A percentile compares a stretch with the other conserved stretches of the same genome.
Conservation (phyloP, 2,329 filamentous ascomycete genomes). For the Xylariaceae sp. region DNA sequence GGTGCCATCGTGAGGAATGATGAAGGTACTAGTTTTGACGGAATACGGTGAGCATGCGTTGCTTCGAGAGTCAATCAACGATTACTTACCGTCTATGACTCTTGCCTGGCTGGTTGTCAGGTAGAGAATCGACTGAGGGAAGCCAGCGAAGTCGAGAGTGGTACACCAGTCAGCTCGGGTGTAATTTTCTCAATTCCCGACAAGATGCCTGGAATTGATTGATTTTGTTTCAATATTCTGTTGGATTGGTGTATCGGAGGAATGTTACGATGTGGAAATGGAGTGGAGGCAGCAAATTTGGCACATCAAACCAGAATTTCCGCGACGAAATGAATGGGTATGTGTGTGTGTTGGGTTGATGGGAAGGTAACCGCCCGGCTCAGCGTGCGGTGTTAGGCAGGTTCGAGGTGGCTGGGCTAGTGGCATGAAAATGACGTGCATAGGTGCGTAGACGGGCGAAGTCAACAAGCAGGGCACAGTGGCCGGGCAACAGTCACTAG, state of each 20-base stretch:
- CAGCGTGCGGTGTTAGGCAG: conserved; percentile 8
- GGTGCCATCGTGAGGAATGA: conserved; percentile 28
- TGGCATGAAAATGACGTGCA: neutral
- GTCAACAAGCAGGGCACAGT: conserved; percentile 26
- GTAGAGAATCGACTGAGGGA: conserved; percentile 21
- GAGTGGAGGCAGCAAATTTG: neutral
- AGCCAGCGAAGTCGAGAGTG: conserved; percentile 24
- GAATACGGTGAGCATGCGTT: conserved; percentile 6
- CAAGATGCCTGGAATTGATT: neutral
- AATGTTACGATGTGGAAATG: neutral
- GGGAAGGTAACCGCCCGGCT: neutral
- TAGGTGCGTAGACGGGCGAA: conserved; percentile 5
- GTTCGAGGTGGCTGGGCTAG: conserved; percentile 22
- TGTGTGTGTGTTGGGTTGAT: neutral
- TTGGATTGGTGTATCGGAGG: neutral
- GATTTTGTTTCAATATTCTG: neutral
- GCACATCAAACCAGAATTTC: neutral
- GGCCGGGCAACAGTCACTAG: conserved; percentile 25
- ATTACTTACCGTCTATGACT: conserved; percentile 9
- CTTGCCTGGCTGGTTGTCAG: conserved; percentile 5
- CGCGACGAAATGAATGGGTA: neutral
- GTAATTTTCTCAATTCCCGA: neutral
- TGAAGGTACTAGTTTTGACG: neutral
- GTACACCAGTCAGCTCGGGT: conserved; percentile 14
- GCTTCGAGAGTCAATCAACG: conserved; percentile 3